Evolutionary conservation across 495 filamentous ascomycete species (phyloP), one percentile per base, ranked within the genome.

Genomic region (Neurospora hispaniola): DNA sequence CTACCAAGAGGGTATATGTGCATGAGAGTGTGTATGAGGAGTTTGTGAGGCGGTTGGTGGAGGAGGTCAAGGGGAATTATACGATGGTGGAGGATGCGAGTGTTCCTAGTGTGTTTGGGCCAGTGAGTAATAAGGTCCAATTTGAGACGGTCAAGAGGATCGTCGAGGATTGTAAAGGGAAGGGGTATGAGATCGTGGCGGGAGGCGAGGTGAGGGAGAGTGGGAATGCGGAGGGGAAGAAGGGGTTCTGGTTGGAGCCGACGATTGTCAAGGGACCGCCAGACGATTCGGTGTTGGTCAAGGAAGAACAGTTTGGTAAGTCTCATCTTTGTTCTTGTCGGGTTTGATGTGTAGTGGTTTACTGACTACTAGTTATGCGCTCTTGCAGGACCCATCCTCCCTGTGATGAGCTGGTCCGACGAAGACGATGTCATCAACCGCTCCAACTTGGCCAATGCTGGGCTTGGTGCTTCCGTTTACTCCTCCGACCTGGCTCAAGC

Each of bases 1-100:
- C 84, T 42, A 80, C 86, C 40, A 92, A 92, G 79, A 85, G 90
- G 7, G 83, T 93, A 74, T 92, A 92, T 78, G 86, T 93, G 41
- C 90, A 92, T 80, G 86, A 90, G 75, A 81, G 80, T 11, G 89
- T 92, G 73, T 92, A 91, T 80, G 85, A 90, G 46, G 78, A 82
- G 66, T 92, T 93, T 80, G 77, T 89, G 6, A 76, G 82, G 11
- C 80, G 81, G 5, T 81, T 92, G 72, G 82, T 90, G 35, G 76
- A 85, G 12, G 89, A 88, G 76, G 86, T 88, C 6, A 85, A 88
- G 77, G 78, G 54, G 23, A 62, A 12, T 31, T 62, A 62, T 31
- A 62, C 82, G 39, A 82, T 87, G 1, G 83, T 85, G 43, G 82
- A 85, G 20, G 84, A 85, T 7, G 78, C 77, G 16, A 75, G 81